Evolutionary conservation across 331 rosid genomes (phyloP).

Genomic region (Quercus lobata): DNA sequence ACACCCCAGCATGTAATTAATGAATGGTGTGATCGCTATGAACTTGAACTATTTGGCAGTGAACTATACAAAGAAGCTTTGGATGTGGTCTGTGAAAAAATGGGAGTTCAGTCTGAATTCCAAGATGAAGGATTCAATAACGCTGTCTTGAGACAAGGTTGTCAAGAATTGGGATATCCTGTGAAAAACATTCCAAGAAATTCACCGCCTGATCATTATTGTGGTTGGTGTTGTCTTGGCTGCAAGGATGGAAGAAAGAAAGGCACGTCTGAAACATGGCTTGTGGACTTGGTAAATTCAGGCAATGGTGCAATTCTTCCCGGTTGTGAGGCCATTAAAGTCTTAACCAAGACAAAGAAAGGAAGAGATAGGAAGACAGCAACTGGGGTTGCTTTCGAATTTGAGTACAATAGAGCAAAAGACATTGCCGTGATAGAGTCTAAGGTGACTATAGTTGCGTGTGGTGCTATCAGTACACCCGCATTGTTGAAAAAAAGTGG

Average conservation of each 20-base stretch:
- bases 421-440: constrained; percentile 67
- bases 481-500: too few relatives aligned
- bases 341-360: constrained; percentile 34
- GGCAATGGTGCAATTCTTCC: constrained; percentile 81
- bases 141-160: constrained; percentile 67
- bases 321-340: constrained; percentile 47
- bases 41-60: constrained; percentile 56
- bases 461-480: constrained; percentile 43
- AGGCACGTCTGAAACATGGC: constrained; percentile 86
- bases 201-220: constrained; percentile 61
- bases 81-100: constrained; percentile 59
- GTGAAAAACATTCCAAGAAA: constrained; percentile 58
- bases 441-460: constrained; percentile 71
- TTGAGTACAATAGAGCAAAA: constrained; percentile 34
- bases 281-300: constrained; percentile 66
- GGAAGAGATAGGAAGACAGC: constrained; percentile 45
- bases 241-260: constrained; percentile 76
- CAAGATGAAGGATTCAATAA: constrained; percentile 72
- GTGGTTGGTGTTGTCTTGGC: constrained; percentile 88
- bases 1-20: constrained; percentile 61
- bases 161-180: constrained; percentile 68
- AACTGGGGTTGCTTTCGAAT: constrained; percentile 51
- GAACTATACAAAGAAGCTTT: constrained; percentile 55
- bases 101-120: constrained; percentile 68
- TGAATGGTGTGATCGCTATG: constrained; percentile 54